phyloP scores from a whole-genome alignment of 129 eudicot genomes.

The Dittrichia graveolens region DNA sequence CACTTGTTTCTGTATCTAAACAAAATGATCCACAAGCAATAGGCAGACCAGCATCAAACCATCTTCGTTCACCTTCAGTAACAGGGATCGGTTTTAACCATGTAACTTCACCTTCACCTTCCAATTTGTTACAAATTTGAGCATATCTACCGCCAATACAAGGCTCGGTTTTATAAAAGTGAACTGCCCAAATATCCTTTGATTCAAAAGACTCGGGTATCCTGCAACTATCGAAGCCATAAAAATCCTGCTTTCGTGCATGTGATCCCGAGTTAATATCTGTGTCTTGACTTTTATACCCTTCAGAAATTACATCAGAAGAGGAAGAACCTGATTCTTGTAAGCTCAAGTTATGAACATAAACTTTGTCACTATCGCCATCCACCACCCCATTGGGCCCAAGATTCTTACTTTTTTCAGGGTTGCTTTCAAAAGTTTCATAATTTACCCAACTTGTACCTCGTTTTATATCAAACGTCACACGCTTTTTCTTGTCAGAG shows the following conservation, averaged over 20 bases:
- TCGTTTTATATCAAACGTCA: constrained; percentile 55
- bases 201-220: constrained; percentile 36
- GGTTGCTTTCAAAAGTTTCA: constrained; percentile 41
- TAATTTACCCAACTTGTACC: constrained; percentile 46
- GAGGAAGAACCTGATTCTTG: constrained; percentile 50
- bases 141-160: constrained; percentile 45
- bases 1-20: constrained; percentile 42
- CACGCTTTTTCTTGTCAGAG: constrained; percentile 53
- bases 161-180: constrained; percentile 34
- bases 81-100: constrained; percentile 64
- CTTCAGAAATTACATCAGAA: constrained; percentile 51
- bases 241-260: constrained; percentile 45
- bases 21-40: constrained; percentile 64
- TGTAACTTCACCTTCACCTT: constrained; percentile 32
- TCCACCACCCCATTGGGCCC: constrained; percentile 22
- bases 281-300: constrained; percentile 36
- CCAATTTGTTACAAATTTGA: constrained; percentile 37
- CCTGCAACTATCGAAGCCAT: constrained; percentile 42
- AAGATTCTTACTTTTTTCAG: constrained; percentile 25
- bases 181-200: constrained; percentile 69
- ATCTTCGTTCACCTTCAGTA: constrained; percentile 49
- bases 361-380: constrained; percentile 23
- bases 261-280: constrained; percentile 38
- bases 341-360: constrained; percentile 25
- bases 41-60: constrained; percentile 65